Conservation (phyloP, 768 basidiomycete species). For the Tephrocybe sp. region DNA sequence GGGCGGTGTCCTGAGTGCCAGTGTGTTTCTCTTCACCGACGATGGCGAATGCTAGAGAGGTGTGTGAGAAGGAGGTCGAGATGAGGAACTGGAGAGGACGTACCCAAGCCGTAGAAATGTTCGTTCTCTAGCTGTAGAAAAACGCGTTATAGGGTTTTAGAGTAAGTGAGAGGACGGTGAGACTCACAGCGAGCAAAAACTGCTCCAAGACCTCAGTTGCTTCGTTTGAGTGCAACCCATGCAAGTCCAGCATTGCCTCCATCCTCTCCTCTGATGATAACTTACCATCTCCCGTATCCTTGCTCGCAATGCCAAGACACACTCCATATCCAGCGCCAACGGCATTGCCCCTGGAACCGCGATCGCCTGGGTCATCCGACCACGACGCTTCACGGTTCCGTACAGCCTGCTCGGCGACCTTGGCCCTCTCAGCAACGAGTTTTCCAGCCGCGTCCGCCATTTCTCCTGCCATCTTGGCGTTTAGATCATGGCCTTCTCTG, state of each 20-base stretch:
- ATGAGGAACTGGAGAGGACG: constrained; percentile 20
- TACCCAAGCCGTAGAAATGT: constrained; percentile 84
- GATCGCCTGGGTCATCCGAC: constrained; percentile 85
- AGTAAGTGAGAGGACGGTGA: constrained; percentile 3
- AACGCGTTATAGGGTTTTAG: not conserved
- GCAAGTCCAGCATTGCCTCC: constrained; percentile 85
- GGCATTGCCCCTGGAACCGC: constrained; percentile 67
- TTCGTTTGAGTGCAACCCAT: constrained; percentile 92
- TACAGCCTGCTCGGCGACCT: constrained; percentile 75
- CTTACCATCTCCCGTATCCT: constrained; percentile 51
- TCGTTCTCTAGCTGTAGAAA: constrained; percentile 74
- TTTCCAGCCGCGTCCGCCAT: constrained; percentile 82
- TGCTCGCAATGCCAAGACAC: constrained; percentile 79
- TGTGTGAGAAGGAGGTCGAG: not conserved
- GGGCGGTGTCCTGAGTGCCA: constrained; percentile 79
- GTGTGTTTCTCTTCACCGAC: constrained; percentile 98
- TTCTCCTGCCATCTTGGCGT: constrained; percentile 86
- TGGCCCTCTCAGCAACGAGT: constrained; percentile 81
- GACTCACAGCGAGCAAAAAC: constrained; percentile 82
- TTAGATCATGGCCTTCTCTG: constrained; percentile 90
- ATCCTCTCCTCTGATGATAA: constrained; percentile 84
- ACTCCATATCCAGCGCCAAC: constrained; percentile 87
- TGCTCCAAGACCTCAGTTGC: constrained; percentile 89
- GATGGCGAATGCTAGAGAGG: constrained; percentile 71
- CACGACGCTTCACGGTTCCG: constrained; percentile 66